Base-by-base conservation (phyloP, 768 basidiomycete genomes). In the Suillus decipiens region DNA sequence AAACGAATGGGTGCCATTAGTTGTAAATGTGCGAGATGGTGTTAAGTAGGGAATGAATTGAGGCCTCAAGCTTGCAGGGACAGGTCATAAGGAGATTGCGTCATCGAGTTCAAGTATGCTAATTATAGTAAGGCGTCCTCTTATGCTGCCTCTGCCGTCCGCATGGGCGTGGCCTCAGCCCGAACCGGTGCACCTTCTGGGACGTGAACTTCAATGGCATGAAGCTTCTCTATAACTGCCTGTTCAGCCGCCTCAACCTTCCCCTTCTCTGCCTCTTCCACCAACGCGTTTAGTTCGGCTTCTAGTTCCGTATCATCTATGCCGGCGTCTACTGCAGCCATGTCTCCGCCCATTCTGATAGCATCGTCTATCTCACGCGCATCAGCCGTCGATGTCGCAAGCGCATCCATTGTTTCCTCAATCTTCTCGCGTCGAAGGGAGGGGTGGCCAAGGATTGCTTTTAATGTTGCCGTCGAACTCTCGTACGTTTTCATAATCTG, bases 401-500 rank as follows among this genome's bases (percentile, higher is more conserved):
- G 81, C 10, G 88, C 89, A 31, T 95, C 92, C 85, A 96, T 89
- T 3, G 95, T 96, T 67, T 86, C 82, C 62, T 96, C 92, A 54
- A 99, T 86, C 57, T 82, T 83, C 17, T 88, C 88, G n/a, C 86
- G 83, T 64, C 89, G 87, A 14, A 99, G 79, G 0, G 87, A 87
- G 0, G 95, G 94, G 67, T 96, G 87, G 9, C 89, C 79, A 2
- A 98, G 84, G 50, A 98, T 86, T 0, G 86, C 76, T 15, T 83
- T 84, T 7, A 98, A 80, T 0, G 95, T 95, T 7, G 83, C 75
- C 0, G 93, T 89, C 7, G 95, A 95, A 2, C 88, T 86, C 74
- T 93, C 85, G 71, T 96, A 99, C 0, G 88, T 85, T 67, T 84
- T 85, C 86, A 99, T 87, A 57, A 97, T 91, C 93, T 95, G 66